Percentiles rank a stretch among this genome's conserved stretches.
phyloP scores from a whole-genome alignment of 345 rosid species.

The Moringa oleifera region DNA sequence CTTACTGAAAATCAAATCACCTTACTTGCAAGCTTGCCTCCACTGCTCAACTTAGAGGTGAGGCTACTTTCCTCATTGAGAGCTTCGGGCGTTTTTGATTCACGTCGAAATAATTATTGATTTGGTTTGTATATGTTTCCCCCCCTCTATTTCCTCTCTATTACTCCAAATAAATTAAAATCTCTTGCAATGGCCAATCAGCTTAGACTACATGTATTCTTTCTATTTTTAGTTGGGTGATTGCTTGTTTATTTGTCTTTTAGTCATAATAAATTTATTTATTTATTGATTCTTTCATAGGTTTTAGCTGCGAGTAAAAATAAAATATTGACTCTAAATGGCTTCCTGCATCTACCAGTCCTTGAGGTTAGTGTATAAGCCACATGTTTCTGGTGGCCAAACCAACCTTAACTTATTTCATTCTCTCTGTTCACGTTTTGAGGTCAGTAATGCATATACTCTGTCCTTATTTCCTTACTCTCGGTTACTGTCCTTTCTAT shows the following conservation, averaged over 20 bases:
- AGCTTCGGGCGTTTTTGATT: background rate
- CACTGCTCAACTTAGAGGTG: conserved; percentile 97
- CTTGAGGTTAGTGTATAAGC: conserved; percentile 63
- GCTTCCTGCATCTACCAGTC: conserved; percentile 80
- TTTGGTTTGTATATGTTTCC: conserved; percentile 5
- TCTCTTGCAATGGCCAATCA: conserved; percentile 96
- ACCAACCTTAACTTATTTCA: background rate
- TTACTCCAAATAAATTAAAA: conserved; percentile 93
- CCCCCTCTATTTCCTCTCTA: conserved; percentile 79
- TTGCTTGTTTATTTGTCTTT: conserved; percentile 1
- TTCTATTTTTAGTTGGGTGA: conserved; percentile 12
- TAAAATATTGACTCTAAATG: conserved; percentile 82
- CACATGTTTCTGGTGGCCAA: background rate
- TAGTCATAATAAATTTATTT: background rate
- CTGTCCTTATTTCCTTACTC: background rate
- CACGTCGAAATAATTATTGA: background rate
- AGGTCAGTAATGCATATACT: background rate
- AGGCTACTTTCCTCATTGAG: conserved; percentile 12
- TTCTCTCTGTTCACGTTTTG: too few species aligned
- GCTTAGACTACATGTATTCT: conserved; percentile 86
- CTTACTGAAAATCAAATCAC: conserved; percentile 98
- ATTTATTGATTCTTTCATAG: conserved; percentile 26
- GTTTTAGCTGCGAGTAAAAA: conserved; percentile 98
- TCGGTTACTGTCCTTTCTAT: background rate
- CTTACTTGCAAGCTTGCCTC: conserved; percentile 86